Evolutionary conservation across 2,329 filamentous ascomycete genomes (phyloP).

Genomic region (Ilyonectria robusta): DNA sequence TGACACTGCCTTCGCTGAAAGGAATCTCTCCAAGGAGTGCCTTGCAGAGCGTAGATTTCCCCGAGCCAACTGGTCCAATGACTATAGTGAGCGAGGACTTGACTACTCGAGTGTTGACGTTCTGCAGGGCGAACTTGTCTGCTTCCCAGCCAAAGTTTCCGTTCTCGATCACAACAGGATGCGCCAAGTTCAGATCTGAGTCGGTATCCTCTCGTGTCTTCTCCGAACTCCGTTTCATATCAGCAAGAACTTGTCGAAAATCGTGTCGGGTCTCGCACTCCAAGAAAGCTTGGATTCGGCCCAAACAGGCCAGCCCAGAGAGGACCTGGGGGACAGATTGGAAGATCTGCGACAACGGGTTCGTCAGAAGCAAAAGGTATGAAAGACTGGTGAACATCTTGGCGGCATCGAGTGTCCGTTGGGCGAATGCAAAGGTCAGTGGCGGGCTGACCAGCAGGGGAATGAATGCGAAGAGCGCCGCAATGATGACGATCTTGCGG

Average conservation of each 20-base stretch:
- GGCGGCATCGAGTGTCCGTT: constrained; percentile 36
- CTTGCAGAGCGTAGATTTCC: constrained; percentile 54
- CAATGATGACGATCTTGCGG: constrained; percentile 35
- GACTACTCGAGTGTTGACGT: constrained; percentile 12
- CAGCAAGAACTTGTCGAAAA: constrained; percentile 22
- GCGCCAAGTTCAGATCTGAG: no score
- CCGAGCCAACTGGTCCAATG: constrained; percentile 51
- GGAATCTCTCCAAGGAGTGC: constrained; percentile 48
- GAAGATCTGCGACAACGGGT: constrained; percentile 48
- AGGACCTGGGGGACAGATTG: constrained; percentile 48
- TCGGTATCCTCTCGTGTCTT: not conserved
- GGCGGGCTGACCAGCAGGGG: constrained; percentile 52
- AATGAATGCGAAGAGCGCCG: constrained; percentile 45
- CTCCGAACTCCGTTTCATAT: not conserved
- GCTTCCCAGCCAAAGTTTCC: constrained; percentile 25
- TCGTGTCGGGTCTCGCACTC: constrained; percentile 41
- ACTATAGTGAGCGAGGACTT: constrained; percentile 45
- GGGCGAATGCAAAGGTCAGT: constrained; percentile 46
- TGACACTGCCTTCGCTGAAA: constrained; percentile 15
- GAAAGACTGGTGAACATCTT: constrained; percentile 50
- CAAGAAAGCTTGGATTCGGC: constrained; percentile 53
- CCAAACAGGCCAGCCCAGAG: constrained; percentile 49
- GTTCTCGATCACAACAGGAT: constrained; percentile 5
- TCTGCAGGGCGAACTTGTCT: not conserved
- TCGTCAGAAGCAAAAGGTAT: constrained; percentile 49